A percentile compares a stretch with the other conserved stretches of the same genome.
Conservation (phyloP, 1,284 basidiomycete species). For the Porodaedalea pini region DNA sequence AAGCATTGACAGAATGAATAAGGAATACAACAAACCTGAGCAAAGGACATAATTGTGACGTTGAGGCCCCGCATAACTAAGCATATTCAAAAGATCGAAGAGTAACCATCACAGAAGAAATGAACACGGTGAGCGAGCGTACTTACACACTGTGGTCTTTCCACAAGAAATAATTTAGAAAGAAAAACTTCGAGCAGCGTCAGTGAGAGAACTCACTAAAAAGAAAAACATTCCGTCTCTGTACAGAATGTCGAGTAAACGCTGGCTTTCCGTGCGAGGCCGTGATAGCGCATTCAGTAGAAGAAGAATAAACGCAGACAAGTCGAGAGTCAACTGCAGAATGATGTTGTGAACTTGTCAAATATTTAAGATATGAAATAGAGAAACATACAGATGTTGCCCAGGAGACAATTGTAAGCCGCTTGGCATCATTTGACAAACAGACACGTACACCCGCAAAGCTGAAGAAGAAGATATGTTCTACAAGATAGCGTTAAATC, state of each 20-base stretch:
- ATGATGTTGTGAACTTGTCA: neutral
- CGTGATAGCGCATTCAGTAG: conserved; percentile 15
- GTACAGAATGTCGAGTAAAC: conserved; percentile 9
- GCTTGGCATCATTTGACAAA: neutral
- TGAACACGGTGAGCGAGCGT: no score
- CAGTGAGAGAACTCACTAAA: conserved; percentile 1
- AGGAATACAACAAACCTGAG: no score
- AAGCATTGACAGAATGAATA: no score
- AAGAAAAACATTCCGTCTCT: conserved; percentile 15
- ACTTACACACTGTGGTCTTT: neutral
- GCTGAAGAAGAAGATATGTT: neutral
- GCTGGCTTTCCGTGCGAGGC: conserved; percentile 5
- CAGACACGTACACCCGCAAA: conserved; percentile 1
- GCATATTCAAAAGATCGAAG: neutral
- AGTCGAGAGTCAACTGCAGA: conserved; percentile 7
- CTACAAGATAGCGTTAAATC: neutral
- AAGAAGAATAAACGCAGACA: conserved; percentile 8
- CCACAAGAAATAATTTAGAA: no score
- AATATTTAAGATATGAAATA: neutral
- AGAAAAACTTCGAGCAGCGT: no score
- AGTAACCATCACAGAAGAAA: neutral
- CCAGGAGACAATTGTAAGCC: conserved; percentile 2
- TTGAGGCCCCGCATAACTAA: neutral
- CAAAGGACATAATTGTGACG: neutral
- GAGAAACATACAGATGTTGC: conserved; percentile 5